phyloP scores from a whole-genome alignment of 768 basidiomycete species.

The Hericium alpestre region DNA sequence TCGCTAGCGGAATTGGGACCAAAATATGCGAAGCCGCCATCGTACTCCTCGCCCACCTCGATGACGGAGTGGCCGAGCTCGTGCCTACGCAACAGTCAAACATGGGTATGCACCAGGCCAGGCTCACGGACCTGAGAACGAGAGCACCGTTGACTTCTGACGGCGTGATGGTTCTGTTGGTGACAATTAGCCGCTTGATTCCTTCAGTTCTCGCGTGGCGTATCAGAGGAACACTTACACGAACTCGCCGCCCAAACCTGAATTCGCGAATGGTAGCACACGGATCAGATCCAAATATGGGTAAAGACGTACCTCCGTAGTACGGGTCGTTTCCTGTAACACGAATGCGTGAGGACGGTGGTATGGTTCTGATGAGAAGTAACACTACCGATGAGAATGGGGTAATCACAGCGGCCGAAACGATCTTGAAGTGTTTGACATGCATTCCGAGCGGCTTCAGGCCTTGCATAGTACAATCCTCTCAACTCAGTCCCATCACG shows the following conservation, averaged over 20 bases:
- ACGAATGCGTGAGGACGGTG: not conserved
- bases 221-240: conserved; percentile 37
- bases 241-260: conserved; percentile 69
- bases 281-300: not conserved
- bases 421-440: conserved; percentile 51
- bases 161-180: conserved; percentile 57
- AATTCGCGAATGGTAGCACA: not conserved
- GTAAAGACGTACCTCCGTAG: conserved; percentile 50
- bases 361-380: not conserved
- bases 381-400: conserved; percentile 53
- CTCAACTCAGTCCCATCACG: conserved; percentile 70
- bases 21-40: conserved; percentile 65
- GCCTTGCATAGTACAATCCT: conserved; percentile 60
- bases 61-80: conserved; percentile 78
- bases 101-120: not conserved
- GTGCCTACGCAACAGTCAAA: conserved; percentile 25
- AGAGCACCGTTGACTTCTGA: conserved; percentile 65
- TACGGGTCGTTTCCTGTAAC: conserved; percentile 63
- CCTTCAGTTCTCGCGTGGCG: not conserved
- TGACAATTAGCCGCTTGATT: not conserved
- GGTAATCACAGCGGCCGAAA: conserved; percentile 45
- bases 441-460: conserved; percentile 56
- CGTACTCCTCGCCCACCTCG: conserved; percentile 74
- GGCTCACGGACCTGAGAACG: conserved; percentile 40
- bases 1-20: conserved; percentile 53